phyloP scores from a whole-genome alignment of 192 early-diverging fungal genomes.

The Coemansia biformis region DNA sequence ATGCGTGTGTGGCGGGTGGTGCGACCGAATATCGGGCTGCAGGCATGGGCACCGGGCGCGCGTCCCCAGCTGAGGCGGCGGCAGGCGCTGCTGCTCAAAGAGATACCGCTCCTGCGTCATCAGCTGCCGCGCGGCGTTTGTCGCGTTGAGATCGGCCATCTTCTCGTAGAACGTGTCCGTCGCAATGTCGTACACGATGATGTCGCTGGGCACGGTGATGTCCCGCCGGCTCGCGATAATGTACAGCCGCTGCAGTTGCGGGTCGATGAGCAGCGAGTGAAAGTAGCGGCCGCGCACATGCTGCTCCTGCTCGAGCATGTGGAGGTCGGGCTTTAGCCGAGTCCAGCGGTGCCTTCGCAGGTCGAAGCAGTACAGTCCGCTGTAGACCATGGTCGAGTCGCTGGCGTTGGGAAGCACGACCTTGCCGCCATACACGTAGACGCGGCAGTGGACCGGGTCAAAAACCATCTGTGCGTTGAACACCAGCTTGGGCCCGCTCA shows the following conservation, averaged over 20 bases:
- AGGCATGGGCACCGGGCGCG: conserved; percentile 4
- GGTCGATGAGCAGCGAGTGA: conserved; percentile 85
- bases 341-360: conserved; percentile 67
- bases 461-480: conserved; percentile 95
- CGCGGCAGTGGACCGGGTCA: conserved; percentile 58
- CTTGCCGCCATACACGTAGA: conserved; percentile 93
- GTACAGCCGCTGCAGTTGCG: conserved; percentile 64
- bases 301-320: conserved; percentile 47
- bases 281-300: conserved; percentile 82
- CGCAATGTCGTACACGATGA: conserved; percentile 80
- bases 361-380: conserved; percentile 82
- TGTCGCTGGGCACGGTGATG: conserved; percentile 73
- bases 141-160: conserved; percentile 21
- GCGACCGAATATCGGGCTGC: conserved; percentile 14
- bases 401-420: conserved; percentile 60
- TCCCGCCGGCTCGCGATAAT: conserved; percentile 87
- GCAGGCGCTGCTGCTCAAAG: conserved; percentile 27
- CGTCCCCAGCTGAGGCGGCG: conserved; percentile 7
- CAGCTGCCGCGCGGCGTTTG: conserved; percentile 13
- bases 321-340: conserved; percentile 63
- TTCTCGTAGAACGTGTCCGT: conserved; percentile 70
- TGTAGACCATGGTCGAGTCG: conserved; percentile 62
- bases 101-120: conserved; percentile 41
- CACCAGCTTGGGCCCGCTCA: conserved; percentile 81
- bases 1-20: conserved; percentile 34